Evolutionary conservation across 2,329 filamentous ascomycete species (phyloP), one percentile per base, ranked within the genome.

Genomic region (Coniochaeta prunicola): DNA sequence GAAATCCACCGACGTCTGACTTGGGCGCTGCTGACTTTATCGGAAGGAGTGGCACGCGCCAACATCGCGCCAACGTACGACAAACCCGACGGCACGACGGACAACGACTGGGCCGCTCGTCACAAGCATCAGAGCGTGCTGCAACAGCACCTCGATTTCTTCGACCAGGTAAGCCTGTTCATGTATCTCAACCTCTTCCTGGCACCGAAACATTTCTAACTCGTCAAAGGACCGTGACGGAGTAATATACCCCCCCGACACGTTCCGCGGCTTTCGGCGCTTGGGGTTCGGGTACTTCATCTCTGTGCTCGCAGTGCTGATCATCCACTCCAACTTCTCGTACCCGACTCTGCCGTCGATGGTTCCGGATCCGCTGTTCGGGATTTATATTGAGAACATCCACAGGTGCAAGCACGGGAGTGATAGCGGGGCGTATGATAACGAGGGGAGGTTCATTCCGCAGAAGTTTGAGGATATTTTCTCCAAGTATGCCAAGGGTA

Each of bases 401-500:
- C 73, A 77, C 63, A 76, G 73, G 62, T 74, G 70, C 21, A 77
- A 77, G 68, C 77, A 80, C 61, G 77, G 76, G 5, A 76, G 73
- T 56, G 77, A 80, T 60, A 76, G 69, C 21, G 74, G 74, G 12
- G 73, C 73, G 0, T 81, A 77, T 59, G 78, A 81, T 63, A 73
- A 67, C 15, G 78, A 81, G 63, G 79, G 78, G 3, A 70, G 77
- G 1, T 81, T 80, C 63, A 61, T 74, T 12, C 76, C 78, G 13
- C 78, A 80, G 64, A 73, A 72, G 45, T 81, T 81, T 60, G 77
- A 82, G 66, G 77, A 80, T 61, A 72, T 80, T 48, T 80, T 81
- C 59, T 64, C 71, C 48, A 80, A 81, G 67, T 80, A 77, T 64
- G 76, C 70, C 54, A 38, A 64, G 31, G 63, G 64, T 1, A 69